phyloP scores from a whole-genome alignment of 208 protist genomes.

The Lotmaria passim region DNA sequence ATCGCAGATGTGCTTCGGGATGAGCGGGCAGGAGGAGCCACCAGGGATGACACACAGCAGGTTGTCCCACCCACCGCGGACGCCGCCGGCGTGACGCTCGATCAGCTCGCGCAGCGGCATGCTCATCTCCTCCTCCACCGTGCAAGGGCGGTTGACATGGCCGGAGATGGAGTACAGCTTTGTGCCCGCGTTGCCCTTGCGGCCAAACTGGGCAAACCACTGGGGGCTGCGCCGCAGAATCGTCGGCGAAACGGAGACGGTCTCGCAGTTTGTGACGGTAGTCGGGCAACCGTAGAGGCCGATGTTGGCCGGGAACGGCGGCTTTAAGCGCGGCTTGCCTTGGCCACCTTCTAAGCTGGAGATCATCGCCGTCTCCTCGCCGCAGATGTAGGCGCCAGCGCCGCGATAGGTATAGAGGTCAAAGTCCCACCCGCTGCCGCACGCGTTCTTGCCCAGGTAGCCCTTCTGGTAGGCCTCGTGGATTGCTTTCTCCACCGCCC shows the following conservation, averaged over 20 bases:
- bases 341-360: slow-evolving; percentile 97
- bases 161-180: slow-evolving; percentile 99
- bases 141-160: slow-evolving; percentile 98
- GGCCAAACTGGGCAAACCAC: slow-evolving; percentile 97
- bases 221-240: slow-evolving; percentile 93
- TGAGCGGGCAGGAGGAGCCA: slow-evolving; percentile 96
- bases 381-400: slow-evolving; percentile 99
- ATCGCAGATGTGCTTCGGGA: slow-evolving; percentile 96
- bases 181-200: slow-evolving; percentile 97
- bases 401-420: slow-evolving; percentile 98
- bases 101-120: slow-evolving; percentile 98
- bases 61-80: slow-evolving; percentile 99
- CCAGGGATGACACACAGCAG: slow-evolving; percentile 97
- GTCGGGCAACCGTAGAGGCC: slow-evolving; percentile 99
- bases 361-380: slow-evolving; percentile 99
- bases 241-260: slow-evolving; percentile 96
- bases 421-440: slow-evolving; percentile 97
- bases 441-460: slow-evolving; percentile 98
- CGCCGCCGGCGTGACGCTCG: slow-evolving; percentile 96
- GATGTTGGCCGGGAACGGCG: slow-evolving; percentile 98
- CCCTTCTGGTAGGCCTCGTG: slow-evolving; percentile 96
- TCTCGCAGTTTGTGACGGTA: slow-evolving; percentile 99
- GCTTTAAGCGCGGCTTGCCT: slow-evolving; percentile 98
- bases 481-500: slow-evolving; percentile 95
- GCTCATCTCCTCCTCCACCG: slow-evolving; percentile 99